Conservation (phyloP, 306 rosid species). For the Parietaria judaica region DNA sequence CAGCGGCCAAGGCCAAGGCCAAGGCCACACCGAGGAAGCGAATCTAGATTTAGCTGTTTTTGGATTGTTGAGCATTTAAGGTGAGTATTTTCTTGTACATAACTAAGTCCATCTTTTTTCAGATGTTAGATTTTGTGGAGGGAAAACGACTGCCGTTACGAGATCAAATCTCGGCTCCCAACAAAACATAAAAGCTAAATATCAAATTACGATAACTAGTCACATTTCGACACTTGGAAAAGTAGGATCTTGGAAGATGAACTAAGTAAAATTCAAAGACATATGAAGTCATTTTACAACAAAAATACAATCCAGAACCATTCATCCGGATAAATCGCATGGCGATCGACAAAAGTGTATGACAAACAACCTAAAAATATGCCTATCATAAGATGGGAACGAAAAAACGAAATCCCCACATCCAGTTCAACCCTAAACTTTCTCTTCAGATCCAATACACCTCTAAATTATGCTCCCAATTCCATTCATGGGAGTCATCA, state of each 20-base stretch:
- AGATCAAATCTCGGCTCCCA: too few species aligned
- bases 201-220: too few species aligned
- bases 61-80: too few species aligned
- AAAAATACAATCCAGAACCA: constrained; percentile 3
- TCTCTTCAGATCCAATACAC: constrained; percentile 5
- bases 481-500: too few species aligned
- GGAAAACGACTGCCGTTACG: neutral
- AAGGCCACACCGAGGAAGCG: too few species aligned
- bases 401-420: constrained; percentile 4
- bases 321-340: constrained; percentile 19
- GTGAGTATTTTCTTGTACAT: too few species aligned
- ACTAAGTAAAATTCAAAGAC: neutral
- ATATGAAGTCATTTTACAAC: neutral
- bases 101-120: too few species aligned
- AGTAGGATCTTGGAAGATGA: neutral
- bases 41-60: too few species aligned
- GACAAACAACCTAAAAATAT: constrained; percentile 27
- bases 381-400: constrained; percentile 5
- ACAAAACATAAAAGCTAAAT: too few species aligned
- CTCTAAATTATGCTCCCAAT: constrained; percentile 13
- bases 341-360: constrained; percentile 22
- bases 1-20: too few species aligned
- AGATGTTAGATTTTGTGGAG: neutral
- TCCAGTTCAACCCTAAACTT: constrained; percentile 17
- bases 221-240: neutral